phyloP scores from a whole-genome alignment of 176 grass and related monocot genomes.

The Cocos nucifera region DNA sequence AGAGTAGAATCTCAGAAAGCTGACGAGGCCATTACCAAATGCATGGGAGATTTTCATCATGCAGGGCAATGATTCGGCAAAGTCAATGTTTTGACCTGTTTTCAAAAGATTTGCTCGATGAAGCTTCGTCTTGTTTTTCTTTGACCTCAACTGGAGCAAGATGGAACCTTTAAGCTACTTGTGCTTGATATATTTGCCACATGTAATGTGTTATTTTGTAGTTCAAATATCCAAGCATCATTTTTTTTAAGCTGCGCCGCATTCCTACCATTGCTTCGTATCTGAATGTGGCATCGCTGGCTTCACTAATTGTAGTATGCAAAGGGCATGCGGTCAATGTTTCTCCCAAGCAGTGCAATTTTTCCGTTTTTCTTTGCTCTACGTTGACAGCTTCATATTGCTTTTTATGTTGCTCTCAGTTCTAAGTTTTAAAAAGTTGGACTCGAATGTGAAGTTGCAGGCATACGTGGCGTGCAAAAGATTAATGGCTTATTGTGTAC shows the following conservation, averaged over 20 bases:
- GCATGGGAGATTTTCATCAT: slow-evolving; percentile 39
- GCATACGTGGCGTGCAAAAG: too few relatives aligned
- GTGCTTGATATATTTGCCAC: not conserved
- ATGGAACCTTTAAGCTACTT: slow-evolving; percentile 9
- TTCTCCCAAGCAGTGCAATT: not conserved
- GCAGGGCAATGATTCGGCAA: slow-evolving; percentile 40
- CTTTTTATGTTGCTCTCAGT: not conserved
- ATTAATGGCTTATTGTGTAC: too few relatives aligned
- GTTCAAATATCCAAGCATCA: not conserved
- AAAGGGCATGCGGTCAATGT: not conserved
- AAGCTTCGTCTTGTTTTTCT: not conserved
- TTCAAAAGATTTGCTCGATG: slow-evolving; percentile 20
- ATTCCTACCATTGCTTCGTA: too few relatives aligned
- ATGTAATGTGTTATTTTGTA: not conserved
- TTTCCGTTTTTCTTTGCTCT: not conserved
- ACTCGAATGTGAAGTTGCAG: too few relatives aligned
- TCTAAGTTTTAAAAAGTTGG: not conserved
- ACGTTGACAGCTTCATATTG: not conserved
- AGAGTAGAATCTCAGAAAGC: slow-evolving; percentile 55
- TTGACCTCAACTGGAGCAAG: not conserved
- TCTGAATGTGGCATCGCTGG: too few relatives aligned
- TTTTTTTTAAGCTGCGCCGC: too few relatives aligned
- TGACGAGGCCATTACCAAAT: slow-evolving; percentile 73
- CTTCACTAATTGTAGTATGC: not conserved
- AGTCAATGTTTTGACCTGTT: too few relatives aligned